Conservation (phyloP, 345 rosid genomes). For the Aethionema arabicum region DNA sequence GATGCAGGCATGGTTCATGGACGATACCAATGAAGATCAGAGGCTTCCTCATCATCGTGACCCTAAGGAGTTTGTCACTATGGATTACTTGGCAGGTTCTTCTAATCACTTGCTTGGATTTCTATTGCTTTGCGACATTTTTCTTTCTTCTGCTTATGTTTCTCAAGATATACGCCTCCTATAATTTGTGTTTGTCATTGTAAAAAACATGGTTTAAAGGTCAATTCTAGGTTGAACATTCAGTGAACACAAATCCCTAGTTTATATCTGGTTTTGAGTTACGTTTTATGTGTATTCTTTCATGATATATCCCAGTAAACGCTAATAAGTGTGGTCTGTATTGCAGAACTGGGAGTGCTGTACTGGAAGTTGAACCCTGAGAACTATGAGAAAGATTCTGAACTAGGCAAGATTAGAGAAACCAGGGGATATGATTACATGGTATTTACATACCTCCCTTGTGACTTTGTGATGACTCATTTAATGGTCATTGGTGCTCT, state of each 20-base stretch:
- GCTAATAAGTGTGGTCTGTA: not conserved
- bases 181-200: not conserved
- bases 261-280: not conserved
- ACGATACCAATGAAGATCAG: conserved; percentile 37
- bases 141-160: not conserved
- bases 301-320: not conserved
- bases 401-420: conserved; percentile 61
- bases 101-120: not conserved
- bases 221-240: no score
- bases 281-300: not conserved
- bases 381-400: conserved; percentile 69
- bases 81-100: conserved; percentile 36
- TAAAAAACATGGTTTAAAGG: no score
- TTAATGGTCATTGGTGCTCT: not conserved
- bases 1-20: conserved; percentile 43
- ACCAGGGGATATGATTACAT: conserved; percentile 82
- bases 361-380: conserved; percentile 77
- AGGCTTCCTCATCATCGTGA: conserved; percentile 39
- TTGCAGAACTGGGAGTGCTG: conserved; percentile 70
- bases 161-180: not conserved
- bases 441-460: conserved; percentile 39
- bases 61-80: conserved; percentile 27
- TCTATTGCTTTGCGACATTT: not conserved
- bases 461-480: not conserved
- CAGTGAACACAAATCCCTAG: no score